Evolutionary conservation across 139 green algal species (phyloP), one percentile per base, ranked within the genome.

Genomic region (Chlorella sp.): DNA sequence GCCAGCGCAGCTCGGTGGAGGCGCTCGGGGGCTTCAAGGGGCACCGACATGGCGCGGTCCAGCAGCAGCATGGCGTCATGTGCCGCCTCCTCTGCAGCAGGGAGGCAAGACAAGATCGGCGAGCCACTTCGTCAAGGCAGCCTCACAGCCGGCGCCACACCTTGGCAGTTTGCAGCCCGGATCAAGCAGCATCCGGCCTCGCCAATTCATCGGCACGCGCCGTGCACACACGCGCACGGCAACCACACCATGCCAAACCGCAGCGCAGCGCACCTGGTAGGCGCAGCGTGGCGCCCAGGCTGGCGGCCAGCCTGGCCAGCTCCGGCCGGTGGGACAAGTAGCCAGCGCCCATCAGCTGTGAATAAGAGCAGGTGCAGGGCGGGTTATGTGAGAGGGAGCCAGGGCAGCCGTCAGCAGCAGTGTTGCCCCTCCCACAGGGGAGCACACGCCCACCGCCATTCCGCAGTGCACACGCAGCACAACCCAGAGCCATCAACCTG

Each of bases 11-110:
- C 58, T 11, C 60, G 48, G 65, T 84, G 41, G 73, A 78, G 51
- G 38, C 73, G 51, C 0, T 83, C 85, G 1, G 62, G 74, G 43
- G 60, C 28, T 19, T 48, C 9, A 20, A 83, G 43, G 3, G 41
- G 58, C 9, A 62, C 64, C 6, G 70, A 86, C 80, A 86, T 86
- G 0, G 44, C 85, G 3, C 85, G 73, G 74, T 89, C 85, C 80
- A 86, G 46, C 73, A 89, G 80, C 30, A 87, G 51, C 65, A 89
- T 48, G 0, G 80, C 85, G 56, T 88, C 85, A 16, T 88, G 56
- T 44, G 75, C 72, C 34, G 38, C 65, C 64, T 88, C 85, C 17
- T 86, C 73, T 84, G 40, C 54, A 80, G 28, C 28, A 30, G 32
- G 65, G 65, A n/a, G 48, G 16, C 32, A 11, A 8, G n/a, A 9